phyloP scores from a whole-genome alignment of 352 stramenopile species.

The Pythium phragmitis region DNA sequence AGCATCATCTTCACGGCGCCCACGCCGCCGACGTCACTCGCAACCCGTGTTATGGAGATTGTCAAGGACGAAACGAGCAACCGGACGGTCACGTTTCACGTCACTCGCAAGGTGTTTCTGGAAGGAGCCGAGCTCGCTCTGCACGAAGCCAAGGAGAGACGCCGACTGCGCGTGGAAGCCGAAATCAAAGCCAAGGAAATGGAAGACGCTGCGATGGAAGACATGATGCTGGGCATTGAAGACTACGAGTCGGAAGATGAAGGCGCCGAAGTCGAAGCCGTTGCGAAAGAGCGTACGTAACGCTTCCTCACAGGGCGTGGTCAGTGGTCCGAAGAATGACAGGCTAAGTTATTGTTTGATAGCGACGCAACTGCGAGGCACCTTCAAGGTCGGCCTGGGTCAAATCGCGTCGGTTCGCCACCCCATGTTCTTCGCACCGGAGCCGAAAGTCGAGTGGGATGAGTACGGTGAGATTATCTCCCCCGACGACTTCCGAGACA shows the following conservation, averaged over 20 bases:
- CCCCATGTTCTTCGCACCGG: constrained; percentile 87
- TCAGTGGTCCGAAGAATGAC: not conserved
- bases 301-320: not conserved
- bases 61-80: constrained; percentile 47
- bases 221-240: constrained; percentile 91
- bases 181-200: constrained; percentile 89
- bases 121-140: constrained; percentile 86
- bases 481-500: constrained; percentile 83
- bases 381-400: constrained; percentile 84
- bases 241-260: constrained; percentile 89
- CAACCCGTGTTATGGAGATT: constrained; percentile 61
- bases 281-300: constrained; percentile 53
- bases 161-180: constrained; percentile 76
- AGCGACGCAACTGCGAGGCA: constrained; percentile 76
- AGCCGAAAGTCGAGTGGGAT: constrained; percentile 88
- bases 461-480: constrained; percentile 89
- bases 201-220: constrained; percentile 88
- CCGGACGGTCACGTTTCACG: constrained; percentile 55
- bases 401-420: constrained; percentile 84
- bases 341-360: not conserved
- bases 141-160: constrained; percentile 84
- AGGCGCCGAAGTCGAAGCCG: constrained; percentile 26
- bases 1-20: constrained; percentile 84
- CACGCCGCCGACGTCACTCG: constrained; percentile 61
- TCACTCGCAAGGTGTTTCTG: constrained; percentile 72